phyloP scores from a whole-genome alignment of 805 yeast species.

The Yarrowia divulgata region DNA sequence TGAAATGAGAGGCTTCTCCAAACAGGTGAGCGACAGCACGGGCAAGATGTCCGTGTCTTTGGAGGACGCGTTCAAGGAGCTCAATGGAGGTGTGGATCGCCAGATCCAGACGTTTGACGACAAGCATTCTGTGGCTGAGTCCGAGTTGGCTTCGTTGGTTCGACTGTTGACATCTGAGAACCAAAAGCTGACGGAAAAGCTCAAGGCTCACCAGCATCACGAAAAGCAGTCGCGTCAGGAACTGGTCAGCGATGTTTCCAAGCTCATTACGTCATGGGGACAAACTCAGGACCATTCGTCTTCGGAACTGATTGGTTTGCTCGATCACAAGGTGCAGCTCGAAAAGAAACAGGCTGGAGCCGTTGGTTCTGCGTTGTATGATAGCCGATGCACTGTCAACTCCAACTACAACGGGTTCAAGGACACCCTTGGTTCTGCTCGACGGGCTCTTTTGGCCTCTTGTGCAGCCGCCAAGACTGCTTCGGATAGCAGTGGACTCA shows the following conservation, averaged over 20 bases:
- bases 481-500: constrained; percentile 10
- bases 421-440: constrained; percentile 9
- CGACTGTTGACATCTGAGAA: constrained; percentile 20
- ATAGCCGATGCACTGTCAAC: not conserved
- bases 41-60: not conserved
- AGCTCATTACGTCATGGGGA: constrained; percentile 3
- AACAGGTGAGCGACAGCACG: constrained; percentile 10
- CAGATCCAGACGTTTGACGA: constrained; percentile 20
- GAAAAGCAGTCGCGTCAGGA: constrained; percentile 32
- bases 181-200: constrained; percentile 7
- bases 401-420: constrained; percentile 17
- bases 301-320: not conserved
- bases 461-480: constrained; percentile 33
- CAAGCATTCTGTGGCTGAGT: constrained; percentile 25
- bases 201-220: constrained; percentile 3
- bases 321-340: constrained; percentile 1
- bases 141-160: constrained; percentile 20
- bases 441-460: constrained; percentile 9
- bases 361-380: constrained; percentile 23
- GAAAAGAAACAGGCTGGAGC: constrained; percentile 30
- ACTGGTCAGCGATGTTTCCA: not conserved
- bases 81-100: not conserved
- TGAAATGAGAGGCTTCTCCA: constrained; percentile 16
- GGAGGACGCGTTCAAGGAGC: constrained; percentile 17
- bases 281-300: not conserved